phyloP scores from a whole-genome alignment of 2,329 filamentous ascomycete genomes.

The Ophiostoma novo-ulmi region DNA sequence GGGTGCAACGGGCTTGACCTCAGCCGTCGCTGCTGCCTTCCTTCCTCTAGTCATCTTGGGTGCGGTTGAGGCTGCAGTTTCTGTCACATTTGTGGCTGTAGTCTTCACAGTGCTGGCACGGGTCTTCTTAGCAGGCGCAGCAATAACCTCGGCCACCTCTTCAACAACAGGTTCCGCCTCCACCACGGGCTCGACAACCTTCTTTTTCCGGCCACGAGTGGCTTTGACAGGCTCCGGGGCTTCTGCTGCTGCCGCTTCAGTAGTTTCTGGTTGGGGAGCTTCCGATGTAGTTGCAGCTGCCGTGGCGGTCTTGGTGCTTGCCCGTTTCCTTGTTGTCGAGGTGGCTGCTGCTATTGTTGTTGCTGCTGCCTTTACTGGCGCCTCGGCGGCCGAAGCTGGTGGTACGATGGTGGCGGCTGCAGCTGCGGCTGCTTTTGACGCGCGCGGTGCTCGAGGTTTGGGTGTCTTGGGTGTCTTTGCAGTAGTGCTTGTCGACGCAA shows the following conservation, averaged over 20 bases:
- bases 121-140: conserved; percentile 19
- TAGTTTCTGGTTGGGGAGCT: background rate
- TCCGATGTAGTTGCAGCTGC: background rate
- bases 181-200: background rate
- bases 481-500: conserved; percentile 19
- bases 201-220: background rate
- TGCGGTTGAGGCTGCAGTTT: background rate
- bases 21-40: conserved; percentile 14
- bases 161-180: background rate
- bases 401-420: background rate
- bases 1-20: background rate
- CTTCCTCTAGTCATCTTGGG: conserved; percentile 19
- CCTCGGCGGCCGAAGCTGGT: background rate
- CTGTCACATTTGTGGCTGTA: background rate
- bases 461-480: conserved; percentile 13
- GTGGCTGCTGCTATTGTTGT: conserved; percentile 22
- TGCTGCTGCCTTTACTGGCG: conserved; percentile 11
- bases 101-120: conserved; percentile 19
- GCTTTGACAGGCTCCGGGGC: background rate
- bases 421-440: conserved; percentile 13
- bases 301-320: conserved; percentile 25
- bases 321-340: conserved; percentile 25
- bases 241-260: background rate
- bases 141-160: background rate
- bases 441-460: conserved; percentile 22